Percentiles rank a stretch among this genome's conserved stretches.
Evolutionary conservation across 176 grass and related monocot species (phyloP).

Genomic region (Pontederia crassipes): DNA sequence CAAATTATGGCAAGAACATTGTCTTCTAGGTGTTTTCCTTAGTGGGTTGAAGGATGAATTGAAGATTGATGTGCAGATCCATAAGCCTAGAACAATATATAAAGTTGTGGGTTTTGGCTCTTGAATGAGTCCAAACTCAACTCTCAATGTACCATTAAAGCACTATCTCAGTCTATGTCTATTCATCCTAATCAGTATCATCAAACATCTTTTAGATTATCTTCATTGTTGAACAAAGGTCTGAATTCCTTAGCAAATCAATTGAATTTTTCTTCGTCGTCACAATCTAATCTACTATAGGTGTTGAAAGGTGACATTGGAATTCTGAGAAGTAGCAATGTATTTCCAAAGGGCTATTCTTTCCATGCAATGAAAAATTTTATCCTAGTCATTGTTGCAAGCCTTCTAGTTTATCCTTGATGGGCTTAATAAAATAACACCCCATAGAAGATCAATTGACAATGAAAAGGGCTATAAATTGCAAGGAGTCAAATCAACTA

Average conservation of each 20-base stretch:
- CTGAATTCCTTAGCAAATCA: too few species aligned
- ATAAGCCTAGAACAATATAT: neutral
- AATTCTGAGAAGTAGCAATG: neutral
- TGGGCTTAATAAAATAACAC: neutral
- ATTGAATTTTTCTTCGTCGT: too few species aligned
- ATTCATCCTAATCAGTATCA: neutral
- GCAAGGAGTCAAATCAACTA: neutral
- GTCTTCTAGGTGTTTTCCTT: neutral
- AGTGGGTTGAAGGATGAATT: neutral
- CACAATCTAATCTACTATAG: too few species aligned
- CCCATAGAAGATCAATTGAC: neutral
- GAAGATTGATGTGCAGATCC: neutral
- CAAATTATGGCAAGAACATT: neutral
- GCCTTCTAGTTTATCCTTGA: neutral
- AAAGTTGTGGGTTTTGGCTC: neutral
- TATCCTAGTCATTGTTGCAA: neutral
- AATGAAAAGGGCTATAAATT: neutral
- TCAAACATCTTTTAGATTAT: neutral
- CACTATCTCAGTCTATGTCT: neutral
- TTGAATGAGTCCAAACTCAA: neutral
- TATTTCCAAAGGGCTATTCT: neutral
- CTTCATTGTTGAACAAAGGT: too few species aligned
- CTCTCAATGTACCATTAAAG: neutral
- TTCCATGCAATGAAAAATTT: neutral
- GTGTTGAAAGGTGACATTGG: too few species aligned